Evolutionary conservation across 1,139 yeast genomes (phyloP).

Genomic region (Hyphopichia khmerensis): DNA sequence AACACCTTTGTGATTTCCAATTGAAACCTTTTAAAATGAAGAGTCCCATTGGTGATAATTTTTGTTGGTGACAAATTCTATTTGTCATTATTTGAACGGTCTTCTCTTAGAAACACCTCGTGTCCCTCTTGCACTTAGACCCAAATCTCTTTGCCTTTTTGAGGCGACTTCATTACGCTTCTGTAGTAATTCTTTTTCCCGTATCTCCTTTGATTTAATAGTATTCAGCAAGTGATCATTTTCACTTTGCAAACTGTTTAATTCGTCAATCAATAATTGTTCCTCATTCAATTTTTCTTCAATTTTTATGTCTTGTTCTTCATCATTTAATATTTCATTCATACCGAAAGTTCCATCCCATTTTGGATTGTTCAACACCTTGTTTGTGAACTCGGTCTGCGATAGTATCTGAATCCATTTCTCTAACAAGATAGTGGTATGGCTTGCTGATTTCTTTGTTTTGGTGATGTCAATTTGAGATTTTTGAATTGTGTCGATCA

Average conservation of each 20-base stretch:
- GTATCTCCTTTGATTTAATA: conserved; percentile 22
- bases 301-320: conserved; percentile 12
- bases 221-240: conserved; percentile 25
- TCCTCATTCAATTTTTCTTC: conserved; percentile 19
- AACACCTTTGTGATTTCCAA: no score
- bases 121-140: conserved; percentile 10
- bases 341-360: conserved; percentile 29
- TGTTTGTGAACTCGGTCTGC: conserved; percentile 44
- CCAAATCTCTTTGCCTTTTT: conserved; percentile 26
- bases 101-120: neutral
- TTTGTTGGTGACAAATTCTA: no score
- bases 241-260: conserved; percentile 26
- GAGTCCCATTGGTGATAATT: no score
- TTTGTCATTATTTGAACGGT: neutral
- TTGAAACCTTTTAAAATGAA: no score
- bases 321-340: conserved; percentile 8
- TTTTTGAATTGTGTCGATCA: conserved; percentile 26
- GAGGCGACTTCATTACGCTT: conserved; percentile 13
- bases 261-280: conserved; percentile 23
- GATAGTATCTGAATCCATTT: conserved; percentile 49
- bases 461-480: conserved; percentile 28
- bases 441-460: conserved; percentile 32
- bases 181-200: conserved; percentile 14
- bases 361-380: conserved; percentile 29
- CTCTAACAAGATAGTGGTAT: conserved; percentile 37